Base-by-base conservation (phyloP, 306 rosid genomes). In the Herpetospermum pedunculosum region DNA sequence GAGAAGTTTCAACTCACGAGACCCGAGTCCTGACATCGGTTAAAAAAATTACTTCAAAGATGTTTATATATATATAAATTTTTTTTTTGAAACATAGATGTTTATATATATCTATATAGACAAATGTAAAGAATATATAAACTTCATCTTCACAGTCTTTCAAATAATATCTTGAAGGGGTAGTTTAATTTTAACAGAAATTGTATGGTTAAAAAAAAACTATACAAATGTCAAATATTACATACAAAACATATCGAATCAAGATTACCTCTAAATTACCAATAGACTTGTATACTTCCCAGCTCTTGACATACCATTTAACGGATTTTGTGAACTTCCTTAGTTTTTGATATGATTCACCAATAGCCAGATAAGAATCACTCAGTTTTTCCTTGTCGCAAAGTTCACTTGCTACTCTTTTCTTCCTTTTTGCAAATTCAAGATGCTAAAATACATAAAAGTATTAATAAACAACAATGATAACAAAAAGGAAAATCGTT, bases 281-380 rank as follows among this genome's bases (percentile, higher is more conserved):
- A 69, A 89, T 87, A 67, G 76, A 76, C 88, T 80, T 80, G 88
- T 80, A 91, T 73, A 71, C 74, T 76, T 91, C 85, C 92, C 87
- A 88, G 79, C 98, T 85, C 89, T 86, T 94, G 55, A 16, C 76
- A 87, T 83, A 88, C 97, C 97, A 91, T 83, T 91, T 89, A 73
- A 81, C 77, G 52, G 97, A 83, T 84, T 87, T 88, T 70, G 83
- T 78, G 75, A 88, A 91, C 57, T 85, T 81, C 65, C 98, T 83
- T 68, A 88, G 90, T 79, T 89, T 94, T 84, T 85, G 83, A 49
- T 90, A 91, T 74, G 98, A 89, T 76, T 85, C 95, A 65, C 91
- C 98, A 82, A 94, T 75, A 67, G 72, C 88, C 80, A 85, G 58
- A 80, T 77, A 87, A 59, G 96, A 84, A 78, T 91, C 97, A 59